Evolutionary conservation across 2,329 filamentous ascomycete genomes (phyloP).

Genomic region (Tolypocladium nubicola): DNA sequence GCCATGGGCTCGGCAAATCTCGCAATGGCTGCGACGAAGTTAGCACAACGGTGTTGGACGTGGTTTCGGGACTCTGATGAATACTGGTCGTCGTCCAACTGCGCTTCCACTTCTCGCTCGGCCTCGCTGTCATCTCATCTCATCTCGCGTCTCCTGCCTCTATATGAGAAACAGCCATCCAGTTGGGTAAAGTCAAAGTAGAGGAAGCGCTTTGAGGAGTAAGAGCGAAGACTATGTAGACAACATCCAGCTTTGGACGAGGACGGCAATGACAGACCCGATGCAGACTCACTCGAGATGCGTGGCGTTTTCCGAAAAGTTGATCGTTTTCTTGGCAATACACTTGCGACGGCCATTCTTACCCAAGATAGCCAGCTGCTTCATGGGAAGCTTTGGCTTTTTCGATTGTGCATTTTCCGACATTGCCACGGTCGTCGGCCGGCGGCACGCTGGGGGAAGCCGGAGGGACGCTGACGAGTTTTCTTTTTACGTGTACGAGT

Average conservation of each 20-base stretch:
- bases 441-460: not conserved
- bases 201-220: not conserved
- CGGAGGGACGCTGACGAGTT: not conserved
- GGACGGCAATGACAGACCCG: not conserved
- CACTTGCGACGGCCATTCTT: conserved; percentile 19
- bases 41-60: conserved; percentile 2
- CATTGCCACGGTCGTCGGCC: not conserved
- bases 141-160: not conserved
- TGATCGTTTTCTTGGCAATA: not conserved
- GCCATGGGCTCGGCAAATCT: conserved; percentile 68
- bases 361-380: conserved; percentile 73
- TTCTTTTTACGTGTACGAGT: not conserved
- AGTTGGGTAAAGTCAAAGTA: not conserved
- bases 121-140: conserved; percentile 1
- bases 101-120: not conserved
- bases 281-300: not conserved
- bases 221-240: not conserved
- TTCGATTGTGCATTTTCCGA: conserved; percentile 16
- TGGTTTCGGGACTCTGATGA: not conserved
- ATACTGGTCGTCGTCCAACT: not conserved
- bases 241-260: not conserved
- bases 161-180: not conserved
- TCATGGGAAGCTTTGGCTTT: conserved; percentile 57
- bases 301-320: not conserved
- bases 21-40: conserved; percentile 50